Base-by-base conservation (phyloP, 2,329 filamentous ascomycete species). In the Orbilia ellipsospora region DNA sequence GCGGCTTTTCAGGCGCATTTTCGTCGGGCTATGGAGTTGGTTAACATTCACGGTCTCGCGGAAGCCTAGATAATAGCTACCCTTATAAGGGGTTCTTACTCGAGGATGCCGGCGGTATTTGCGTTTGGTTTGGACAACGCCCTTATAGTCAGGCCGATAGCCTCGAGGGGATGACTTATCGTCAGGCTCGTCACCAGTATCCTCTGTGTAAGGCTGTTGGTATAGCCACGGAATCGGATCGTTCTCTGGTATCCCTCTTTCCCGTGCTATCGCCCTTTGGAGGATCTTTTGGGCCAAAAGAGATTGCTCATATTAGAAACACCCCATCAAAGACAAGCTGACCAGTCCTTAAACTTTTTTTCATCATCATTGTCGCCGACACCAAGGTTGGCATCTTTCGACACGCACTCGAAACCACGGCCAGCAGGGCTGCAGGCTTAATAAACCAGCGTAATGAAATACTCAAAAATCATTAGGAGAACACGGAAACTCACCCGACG, bases 71-170 rank as follows among this genome's bases (percentile, higher is more conserved):
- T 13, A 26, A 13, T 36, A 26, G 12, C 31, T 57, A 80, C 83
- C 31, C 31, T 10, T 36, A 36, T 36, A 36, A 1, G 31, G 31
- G 31, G 10, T 7, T 36, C 31, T 77, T 80, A 90, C 90, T 85
- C 93, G 93, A 10, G 91, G 91, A 82, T 94, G 91, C 42, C 91
- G 86, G 69, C 90, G 86, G 79, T 94, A 94, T 80, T 93, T 93
- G 54, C 91, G 85, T 82, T 94, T 94, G 18, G 83, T 82, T 26
- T 84, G 84, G 23, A 85, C 83, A 20, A 80, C 82, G 42, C 83
- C 84, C 63, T 85, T 85, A 79, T 83, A 80, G 7, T 89, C 85
- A 6, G 77, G 59, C 77, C 82, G 83, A 23, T 82, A 73, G n/a
- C 80, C 80, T 56, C 88, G 87, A 12, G 83, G 79, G 60, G 85